phyloP scores from a whole-genome alignment of 352 stramenopile species.

The Plasmopara halstedii region DNA sequence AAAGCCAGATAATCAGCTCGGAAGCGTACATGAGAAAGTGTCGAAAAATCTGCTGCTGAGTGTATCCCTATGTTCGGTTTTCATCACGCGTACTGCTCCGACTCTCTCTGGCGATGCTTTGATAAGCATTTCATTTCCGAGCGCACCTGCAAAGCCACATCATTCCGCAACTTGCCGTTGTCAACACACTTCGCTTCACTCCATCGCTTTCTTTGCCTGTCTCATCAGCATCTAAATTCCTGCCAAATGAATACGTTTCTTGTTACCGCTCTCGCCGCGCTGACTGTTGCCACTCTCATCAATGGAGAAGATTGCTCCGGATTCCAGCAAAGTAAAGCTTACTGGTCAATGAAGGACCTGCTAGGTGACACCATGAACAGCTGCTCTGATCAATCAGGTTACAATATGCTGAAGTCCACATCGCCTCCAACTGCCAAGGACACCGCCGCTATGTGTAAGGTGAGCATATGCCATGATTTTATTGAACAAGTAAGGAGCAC shows the following conservation, averaged over 20 bases:
- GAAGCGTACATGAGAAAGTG: too few relatives aligned
- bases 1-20: too few relatives aligned
- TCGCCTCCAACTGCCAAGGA: constrained; percentile 16
- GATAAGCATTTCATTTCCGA: background rate
- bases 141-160: background rate
- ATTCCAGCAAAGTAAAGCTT: constrained; percentile 13
- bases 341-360: constrained; percentile 17
- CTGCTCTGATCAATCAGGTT: constrained; percentile 20
- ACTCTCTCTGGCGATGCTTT: background rate
- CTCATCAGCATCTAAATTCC: background rate
- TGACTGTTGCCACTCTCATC: constrained; percentile 7
- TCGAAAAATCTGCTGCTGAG: too few relatives aligned
- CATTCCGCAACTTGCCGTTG: background rate
- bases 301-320: constrained; percentile 9
- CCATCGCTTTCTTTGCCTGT: too few relatives aligned
- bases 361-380: constrained; percentile 12
- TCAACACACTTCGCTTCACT: background rate
- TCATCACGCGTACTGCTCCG: too few relatives aligned
- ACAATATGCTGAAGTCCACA: constrained; percentile 33
- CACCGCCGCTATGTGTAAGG: constrained; percentile 23
- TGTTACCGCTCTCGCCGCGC: constrained; percentile 2
- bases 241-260: constrained; percentile 20
- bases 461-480: constrained; percentile 21
- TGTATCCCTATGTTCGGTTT: too few relatives aligned
- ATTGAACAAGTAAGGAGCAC: constrained; percentile 17